Percentiles rank a stretch among this genome's conserved stretches.
These are phyloP conservation scores for Schwanniomyces pseudopolymorphus DNA, from an alignment of 805 yeast species.

Conservation along the genomic window DNA sequence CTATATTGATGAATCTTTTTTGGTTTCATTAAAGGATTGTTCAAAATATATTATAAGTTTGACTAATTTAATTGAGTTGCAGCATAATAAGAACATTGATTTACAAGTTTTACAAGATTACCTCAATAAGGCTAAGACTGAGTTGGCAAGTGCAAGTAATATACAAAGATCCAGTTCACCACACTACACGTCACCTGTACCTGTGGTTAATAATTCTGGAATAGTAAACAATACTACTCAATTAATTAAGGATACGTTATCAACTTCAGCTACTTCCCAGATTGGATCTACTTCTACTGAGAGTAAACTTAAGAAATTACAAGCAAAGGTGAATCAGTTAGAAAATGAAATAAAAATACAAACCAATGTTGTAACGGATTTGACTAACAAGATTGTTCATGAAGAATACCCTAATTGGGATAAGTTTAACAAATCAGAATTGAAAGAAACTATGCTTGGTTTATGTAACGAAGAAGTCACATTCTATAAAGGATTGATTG, in stretches of 20 bases:
- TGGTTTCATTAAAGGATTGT: constrained; percentile 81
- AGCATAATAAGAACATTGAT: constrained; percentile 90
- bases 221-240: constrained; percentile 43
- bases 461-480: constrained; percentile 75
- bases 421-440: constrained; percentile 71
- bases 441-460: constrained; percentile 66
- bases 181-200: constrained; percentile 30
- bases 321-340: constrained; percentile 40
- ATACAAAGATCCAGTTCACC: constrained; percentile 7
- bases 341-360: constrained; percentile 47
- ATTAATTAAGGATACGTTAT: constrained; percentile 49
- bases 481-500: constrained; percentile 66
- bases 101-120: constrained; percentile 84
- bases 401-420: constrained; percentile 70
- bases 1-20: constrained; percentile 72
- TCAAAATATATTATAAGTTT: constrained; percentile 61
- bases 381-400: constrained; percentile 45
- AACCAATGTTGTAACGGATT: constrained; percentile 44
- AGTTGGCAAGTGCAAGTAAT: constrained; percentile 42
- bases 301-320: constrained; percentile 41
- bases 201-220: constrained; percentile 30
- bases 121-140: constrained; percentile 66
- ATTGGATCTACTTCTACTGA: constrained; percentile 44
- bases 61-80: constrained; percentile 66
- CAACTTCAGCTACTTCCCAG: constrained; percentile 45